Conservation (phyloP, 1,139 yeast genomes). For the Suhomyces bribrorum region DNA sequence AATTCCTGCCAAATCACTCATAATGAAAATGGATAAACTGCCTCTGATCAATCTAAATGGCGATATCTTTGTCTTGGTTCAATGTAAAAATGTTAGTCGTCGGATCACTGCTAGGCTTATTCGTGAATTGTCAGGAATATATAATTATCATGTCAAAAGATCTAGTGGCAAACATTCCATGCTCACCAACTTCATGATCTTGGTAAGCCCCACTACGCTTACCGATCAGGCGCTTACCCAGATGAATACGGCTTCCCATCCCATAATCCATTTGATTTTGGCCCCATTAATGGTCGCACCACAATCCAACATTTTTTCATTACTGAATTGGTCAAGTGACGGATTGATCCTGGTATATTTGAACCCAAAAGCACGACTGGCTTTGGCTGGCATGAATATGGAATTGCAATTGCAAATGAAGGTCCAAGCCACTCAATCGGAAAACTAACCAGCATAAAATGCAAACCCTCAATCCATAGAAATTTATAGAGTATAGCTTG, state of each 20-base stretch:
- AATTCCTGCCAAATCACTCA: conserved; percentile 10
- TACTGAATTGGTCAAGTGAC: conserved; percentile 45
- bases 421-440: neutral
- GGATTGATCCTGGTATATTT: conserved; percentile 42
- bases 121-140: conserved; percentile 61
- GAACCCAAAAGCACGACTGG: conserved; percentile 42
- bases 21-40: conserved; percentile 9
- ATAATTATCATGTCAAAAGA: conserved; percentile 39
- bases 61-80: conserved; percentile 48
- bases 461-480: too few relatives aligned
- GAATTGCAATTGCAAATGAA: conserved; percentile 26
- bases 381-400: conserved; percentile 42
- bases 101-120: conserved; percentile 54
- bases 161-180: conserved; percentile 24
- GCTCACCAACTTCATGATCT: conserved; percentile 31
- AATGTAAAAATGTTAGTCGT: conserved; percentile 54
- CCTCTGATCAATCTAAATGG: conserved; percentile 22
- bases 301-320: conserved; percentile 24
- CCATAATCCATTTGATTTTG: conserved; percentile 45
- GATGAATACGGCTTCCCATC: conserved; percentile 54
- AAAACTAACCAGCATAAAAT: too few relatives aligned
- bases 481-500: neutral
- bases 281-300: conserved; percentile 4
- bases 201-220: conserved; percentile 60
- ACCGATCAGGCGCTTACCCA: conserved; percentile 61